These are phyloP conservation scores for Saccharomyces paradoxus DNA, from an alignment of 805 yeast species.

Conservation along the genomic window DNA sequence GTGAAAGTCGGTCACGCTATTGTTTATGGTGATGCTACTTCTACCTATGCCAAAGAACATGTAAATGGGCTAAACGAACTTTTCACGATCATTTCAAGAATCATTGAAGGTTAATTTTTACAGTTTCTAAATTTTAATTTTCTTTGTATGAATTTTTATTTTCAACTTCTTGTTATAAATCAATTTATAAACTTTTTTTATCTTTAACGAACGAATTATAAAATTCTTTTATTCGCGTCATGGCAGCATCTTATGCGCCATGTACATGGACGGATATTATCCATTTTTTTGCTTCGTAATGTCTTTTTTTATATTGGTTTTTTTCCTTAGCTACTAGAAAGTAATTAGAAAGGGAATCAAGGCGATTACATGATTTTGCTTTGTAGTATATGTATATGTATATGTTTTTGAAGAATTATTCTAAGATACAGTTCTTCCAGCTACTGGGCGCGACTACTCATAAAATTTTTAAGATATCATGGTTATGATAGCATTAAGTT, in stretches of 20 bases:
- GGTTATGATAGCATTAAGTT: slow-evolving; percentile 53
- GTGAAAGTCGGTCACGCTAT: slow-evolving; percentile 50
- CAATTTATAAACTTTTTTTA: background rate
- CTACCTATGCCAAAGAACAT: slow-evolving; percentile 54
- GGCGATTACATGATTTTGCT: background rate
- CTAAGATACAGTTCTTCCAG: background rate
- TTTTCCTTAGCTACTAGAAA: too few species aligned
- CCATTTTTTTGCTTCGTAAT: too few species aligned
- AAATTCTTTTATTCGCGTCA: background rate
- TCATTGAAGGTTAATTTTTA: slow-evolving; percentile 3
- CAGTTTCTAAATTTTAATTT: background rate
- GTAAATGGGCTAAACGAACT: slow-evolving; percentile 66
- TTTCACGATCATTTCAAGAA: slow-evolving; percentile 39
- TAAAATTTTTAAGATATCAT: background rate
- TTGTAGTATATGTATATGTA: background rate
- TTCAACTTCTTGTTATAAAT: background rate
- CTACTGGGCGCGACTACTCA: background rate
- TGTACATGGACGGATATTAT: too few species aligned
- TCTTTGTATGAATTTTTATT: background rate
- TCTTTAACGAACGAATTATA: background rate
- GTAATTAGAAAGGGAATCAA: background rate
- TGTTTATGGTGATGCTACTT: slow-evolving; percentile 45
- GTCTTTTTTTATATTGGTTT: too few species aligned
- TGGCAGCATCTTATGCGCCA: background rate
- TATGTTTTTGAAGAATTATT: background rate